Percentiles rank a stretch among this genome's conserved stretches.
Evolutionary conservation across 306 rosid species (phyloP).

Genomic region (Lotus japonicus): DNA sequence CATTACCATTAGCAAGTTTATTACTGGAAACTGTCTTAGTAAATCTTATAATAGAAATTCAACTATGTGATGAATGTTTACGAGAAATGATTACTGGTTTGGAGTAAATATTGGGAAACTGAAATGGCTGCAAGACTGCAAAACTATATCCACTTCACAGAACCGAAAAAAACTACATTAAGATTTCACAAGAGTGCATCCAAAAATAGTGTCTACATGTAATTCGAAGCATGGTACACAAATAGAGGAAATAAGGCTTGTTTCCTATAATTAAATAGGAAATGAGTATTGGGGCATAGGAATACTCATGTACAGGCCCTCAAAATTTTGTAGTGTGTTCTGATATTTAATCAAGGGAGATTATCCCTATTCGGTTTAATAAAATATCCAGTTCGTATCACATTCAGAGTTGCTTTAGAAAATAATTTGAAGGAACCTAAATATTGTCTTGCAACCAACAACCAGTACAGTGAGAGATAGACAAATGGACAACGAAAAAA

Average conservation of each 20-base stretch:
- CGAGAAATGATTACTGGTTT: not conserved
- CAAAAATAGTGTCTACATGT: not conserved
- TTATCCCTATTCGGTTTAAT: too few species aligned
- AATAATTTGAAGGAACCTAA: not conserved
- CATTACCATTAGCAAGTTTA: too few species aligned
- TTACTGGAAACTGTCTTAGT: too few species aligned
- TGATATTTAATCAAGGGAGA: too few species aligned
- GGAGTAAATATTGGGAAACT: constrained; percentile 7
- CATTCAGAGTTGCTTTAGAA: constrained; percentile 2
- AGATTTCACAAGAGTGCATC: not conserved
- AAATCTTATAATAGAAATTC: too few species aligned
- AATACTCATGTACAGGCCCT: too few species aligned
- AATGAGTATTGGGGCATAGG: too few species aligned
- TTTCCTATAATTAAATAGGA: too few species aligned
- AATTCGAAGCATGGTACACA: not conserved
- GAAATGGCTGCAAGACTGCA: constrained; percentile 12
- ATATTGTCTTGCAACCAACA: not conserved
- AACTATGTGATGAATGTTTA: too few species aligned
- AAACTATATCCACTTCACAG: too few species aligned
- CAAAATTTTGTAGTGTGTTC: too few species aligned
- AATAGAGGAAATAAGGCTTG: too few species aligned
- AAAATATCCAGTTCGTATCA: not conserved
- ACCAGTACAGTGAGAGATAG: constrained; percentile 4
- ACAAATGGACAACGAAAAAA: constrained; percentile 1
- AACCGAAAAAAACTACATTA: constrained; percentile 4